Conservation (phyloP, 2,329 filamentous ascomycete species). For the Aspergillus piperis region DNA sequence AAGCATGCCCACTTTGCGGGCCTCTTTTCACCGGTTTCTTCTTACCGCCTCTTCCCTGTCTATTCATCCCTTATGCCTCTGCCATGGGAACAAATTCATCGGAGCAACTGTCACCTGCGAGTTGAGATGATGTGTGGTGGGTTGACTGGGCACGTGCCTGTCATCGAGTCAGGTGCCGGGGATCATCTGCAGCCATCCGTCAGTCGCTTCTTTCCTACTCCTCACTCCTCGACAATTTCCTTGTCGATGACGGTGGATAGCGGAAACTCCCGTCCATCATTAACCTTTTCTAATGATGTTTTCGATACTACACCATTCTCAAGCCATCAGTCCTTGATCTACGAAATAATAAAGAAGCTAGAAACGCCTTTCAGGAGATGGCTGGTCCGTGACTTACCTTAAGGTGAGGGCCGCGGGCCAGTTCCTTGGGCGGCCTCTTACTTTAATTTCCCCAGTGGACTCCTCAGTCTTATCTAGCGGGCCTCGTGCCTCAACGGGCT, state of each 20-base stretch:
- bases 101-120: no score
- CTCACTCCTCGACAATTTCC: neutral
- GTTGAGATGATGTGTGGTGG: neutral
- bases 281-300: no score
- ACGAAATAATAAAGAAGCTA: neutral
- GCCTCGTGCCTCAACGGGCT: neutral
- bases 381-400: neutral
- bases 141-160: neutral
- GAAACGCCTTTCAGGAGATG: neutral
- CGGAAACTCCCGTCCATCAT: neutral
- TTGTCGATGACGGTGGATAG: neutral
- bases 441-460: slow-evolving; percentile 1
- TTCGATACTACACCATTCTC: neutral
- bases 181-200: slow-evolving; percentile 6
- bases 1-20: neutral
- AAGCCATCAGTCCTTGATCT: neutral
- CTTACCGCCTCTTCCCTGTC: slow-evolving; percentile 6
- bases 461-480: neutral
- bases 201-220: no score
- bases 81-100: no score
- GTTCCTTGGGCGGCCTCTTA: neutral
- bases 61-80: neutral
- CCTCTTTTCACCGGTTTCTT: slow-evolving; percentile 2
- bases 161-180: neutral
- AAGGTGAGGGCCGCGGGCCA: slow-evolving; percentile 1